Percentiles rank a stretch among this genome's conserved stretches.
These are phyloP conservation scores for Amborella trichopoda DNA, from an alignment of 164 flowering plant species.

Conservation along the genomic window DNA sequence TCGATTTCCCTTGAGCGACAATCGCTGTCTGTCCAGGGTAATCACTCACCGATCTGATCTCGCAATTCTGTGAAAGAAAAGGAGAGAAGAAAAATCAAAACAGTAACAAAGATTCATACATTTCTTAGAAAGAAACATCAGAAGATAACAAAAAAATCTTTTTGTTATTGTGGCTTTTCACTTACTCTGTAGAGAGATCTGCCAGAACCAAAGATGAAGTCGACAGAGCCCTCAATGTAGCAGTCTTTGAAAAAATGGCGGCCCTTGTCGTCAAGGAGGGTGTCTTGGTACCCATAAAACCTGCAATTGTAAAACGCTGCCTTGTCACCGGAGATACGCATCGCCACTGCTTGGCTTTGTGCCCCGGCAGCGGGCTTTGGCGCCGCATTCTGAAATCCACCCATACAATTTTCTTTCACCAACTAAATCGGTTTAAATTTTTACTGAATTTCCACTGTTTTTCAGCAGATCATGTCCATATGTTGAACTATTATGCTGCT, in stretches of 20 bases:
- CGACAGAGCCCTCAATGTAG: slow-evolving; percentile 30
- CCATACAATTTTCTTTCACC: no score
- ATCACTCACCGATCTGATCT: slow-evolving; percentile 4
- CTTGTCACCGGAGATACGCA: slow-evolving; percentile 37
- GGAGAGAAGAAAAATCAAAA: slow-evolving; percentile 1
- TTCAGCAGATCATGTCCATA: no score
- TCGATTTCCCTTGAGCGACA: slow-evolving; percentile 8
- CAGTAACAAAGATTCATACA: no score
- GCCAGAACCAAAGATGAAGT: slow-evolving; percentile 36
- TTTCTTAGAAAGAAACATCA: no score
- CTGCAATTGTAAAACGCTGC: slow-evolving; percentile 44
- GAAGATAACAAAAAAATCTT: no score
- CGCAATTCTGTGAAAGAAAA: slow-evolving; percentile 2
- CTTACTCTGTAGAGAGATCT: slow-evolving; percentile 28
- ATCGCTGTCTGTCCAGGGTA: slow-evolving; percentile 1
- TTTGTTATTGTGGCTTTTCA: no score
- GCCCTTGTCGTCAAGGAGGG: slow-evolving; percentile 31
- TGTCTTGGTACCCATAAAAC: slow-evolving; percentile 50
- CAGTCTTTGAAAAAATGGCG: slow-evolving; percentile 35
- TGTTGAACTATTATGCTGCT: no score
- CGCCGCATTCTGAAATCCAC: slow-evolving; percentile 40
- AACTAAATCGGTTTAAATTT: no score
- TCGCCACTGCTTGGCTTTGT: slow-evolving; percentile 42
- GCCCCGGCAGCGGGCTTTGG: slow-evolving; percentile 45
- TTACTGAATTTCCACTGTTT: no score